Base-by-base conservation (phyloP, 495 filamentous ascomycete species). In the Achaetomiella virescens region DNA sequence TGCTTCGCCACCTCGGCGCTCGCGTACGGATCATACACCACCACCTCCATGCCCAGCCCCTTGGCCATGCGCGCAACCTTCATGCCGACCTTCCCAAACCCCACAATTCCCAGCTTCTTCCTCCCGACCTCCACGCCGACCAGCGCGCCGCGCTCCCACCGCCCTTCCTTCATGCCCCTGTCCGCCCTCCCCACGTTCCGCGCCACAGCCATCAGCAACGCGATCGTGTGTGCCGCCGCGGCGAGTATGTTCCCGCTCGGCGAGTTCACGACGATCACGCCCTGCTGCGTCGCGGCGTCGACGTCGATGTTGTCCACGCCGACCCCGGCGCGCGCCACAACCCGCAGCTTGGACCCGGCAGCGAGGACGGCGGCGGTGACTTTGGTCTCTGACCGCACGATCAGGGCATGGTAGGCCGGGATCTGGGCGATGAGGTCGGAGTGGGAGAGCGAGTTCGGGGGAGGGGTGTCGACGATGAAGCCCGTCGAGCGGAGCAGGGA, bases 241-340 rank as follows among this genome's bases (percentile, higher is more conserved):
- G 86, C 84, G 6, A 81, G 77, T 55, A 88, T 85, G 61, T 89
- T 89, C 8, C 86, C 86, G 22, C 72, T 71, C 0, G 86, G 86
- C 5, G 76, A 81, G 65, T 88, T 89, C 44, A 88, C 84, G 0
- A 89, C 86, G 18, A 89, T 79, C 35, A 89, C 78, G 12, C 86
- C 86, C 21, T 77, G 68, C 50, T 75, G 73, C 1, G 86, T 89
- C 2, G 86, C 86, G 14, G 79, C 76, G 25, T 73, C 68, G 0
- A 89, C 81, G 66, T 88, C 82, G 46, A 89, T 84, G 74, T 89
- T 89, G 66, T 89, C 86, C 11, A 89, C 85, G 6, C 86, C 86
- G 1, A 89, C 86, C 9, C 86, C 86, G 18, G 86, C 86, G 47
- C 86, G 72, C 10, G 86, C 86, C n/a, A 89, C 84, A 4, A 88